A percentile compares a stretch with the other conserved stretches of the same genome.
These are phyloP conservation scores for Triticum urartu DNA, from an alignment of 176 grass and related monocot genomes.

Conservation along the genomic window DNA sequence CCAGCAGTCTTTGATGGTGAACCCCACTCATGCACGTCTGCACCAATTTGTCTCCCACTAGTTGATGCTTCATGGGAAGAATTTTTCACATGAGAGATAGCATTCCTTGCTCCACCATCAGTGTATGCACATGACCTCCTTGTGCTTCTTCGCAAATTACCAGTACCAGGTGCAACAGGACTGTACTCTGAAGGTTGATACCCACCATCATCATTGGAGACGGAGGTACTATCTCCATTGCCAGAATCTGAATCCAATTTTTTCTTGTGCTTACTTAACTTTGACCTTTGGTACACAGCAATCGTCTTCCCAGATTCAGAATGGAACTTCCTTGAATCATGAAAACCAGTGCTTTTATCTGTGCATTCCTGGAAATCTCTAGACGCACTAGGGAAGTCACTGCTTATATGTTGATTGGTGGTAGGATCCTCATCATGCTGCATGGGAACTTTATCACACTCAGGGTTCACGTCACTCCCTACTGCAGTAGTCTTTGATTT, in stretches of 20 bases:
- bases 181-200: conserved; percentile 51
- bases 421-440: conserved; percentile 44
- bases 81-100: conserved; percentile 46
- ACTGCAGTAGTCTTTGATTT: conserved; percentile 38
- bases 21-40: conserved; percentile 48
- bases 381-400: conserved; percentile 26
- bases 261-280: conserved; percentile 52
- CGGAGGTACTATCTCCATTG: conserved; percentile 69
- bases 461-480: conserved; percentile 16
- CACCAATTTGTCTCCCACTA: conserved; percentile 55
- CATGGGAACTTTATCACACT: conserved; percentile 26
- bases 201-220: conserved; percentile 61
- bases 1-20: conserved; percentile 58
- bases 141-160: conserved; percentile 47
- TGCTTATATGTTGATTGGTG: conserved; percentile 36
- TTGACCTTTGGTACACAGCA: conserved; percentile 82
- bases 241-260: conserved; percentile 47
- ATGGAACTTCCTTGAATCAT: conserved; percentile 45
- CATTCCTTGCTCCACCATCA: conserved; percentile 28
- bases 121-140: conserved; percentile 38
- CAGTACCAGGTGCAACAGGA: conserved; percentile 49
- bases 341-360: conserved; percentile 30
- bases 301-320: conserved; percentile 45
- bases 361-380: conserved; percentile 31
- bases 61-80: conserved; percentile 66